Evolutionary conservation across 768 basidiomycete species (phyloP).

Genomic region (Lyophyllum semitale): DNA sequence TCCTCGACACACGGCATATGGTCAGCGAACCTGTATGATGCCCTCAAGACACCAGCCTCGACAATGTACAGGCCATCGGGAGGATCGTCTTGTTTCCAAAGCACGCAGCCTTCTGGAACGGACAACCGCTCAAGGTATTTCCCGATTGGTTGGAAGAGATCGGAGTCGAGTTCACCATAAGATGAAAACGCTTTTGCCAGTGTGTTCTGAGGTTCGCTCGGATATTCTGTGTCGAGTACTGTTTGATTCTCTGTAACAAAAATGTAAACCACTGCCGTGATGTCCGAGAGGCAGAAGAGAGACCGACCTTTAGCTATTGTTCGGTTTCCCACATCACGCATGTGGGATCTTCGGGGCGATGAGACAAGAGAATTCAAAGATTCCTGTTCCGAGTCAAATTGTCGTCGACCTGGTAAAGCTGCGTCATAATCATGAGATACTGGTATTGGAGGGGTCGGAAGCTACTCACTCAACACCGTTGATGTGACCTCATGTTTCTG

Average conservation of each 20-base stretch:
- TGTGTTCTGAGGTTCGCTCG: constrained; percentile 69
- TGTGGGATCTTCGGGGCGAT: constrained; percentile 68
- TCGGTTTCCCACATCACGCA: constrained; percentile 71
- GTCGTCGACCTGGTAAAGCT: constrained; percentile 61
- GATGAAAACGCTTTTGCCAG: constrained; percentile 81
- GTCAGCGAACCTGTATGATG: constrained; percentile 77
- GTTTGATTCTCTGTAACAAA: constrained; percentile 25
- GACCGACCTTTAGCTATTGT: constrained; percentile 63
- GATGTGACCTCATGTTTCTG: constrained; percentile 55
- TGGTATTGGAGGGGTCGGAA: background rate
- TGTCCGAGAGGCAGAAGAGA: background rate
- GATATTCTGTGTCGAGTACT: constrained; percentile 31
- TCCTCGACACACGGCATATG: constrained; percentile 73
- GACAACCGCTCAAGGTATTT: constrained; percentile 71
- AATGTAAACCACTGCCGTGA: background rate
- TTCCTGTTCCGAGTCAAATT: constrained; percentile 44
- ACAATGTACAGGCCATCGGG: constrained; percentile 89
- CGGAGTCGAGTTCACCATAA: constrained; percentile 56
- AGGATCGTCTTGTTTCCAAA: constrained; percentile 78
- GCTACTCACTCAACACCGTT: constrained; percentile 43
- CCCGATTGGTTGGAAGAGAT: constrained; percentile 62
- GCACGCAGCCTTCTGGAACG: constrained; percentile 54
- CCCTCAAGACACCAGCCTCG: constrained; percentile 82
- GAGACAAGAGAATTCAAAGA: constrained; percentile 46
- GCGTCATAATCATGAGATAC: constrained; percentile 6